phyloP scores from a whole-genome alignment of 2,329 filamentous ascomycete species.

The Ceratocystis eucalypticola region DNA sequence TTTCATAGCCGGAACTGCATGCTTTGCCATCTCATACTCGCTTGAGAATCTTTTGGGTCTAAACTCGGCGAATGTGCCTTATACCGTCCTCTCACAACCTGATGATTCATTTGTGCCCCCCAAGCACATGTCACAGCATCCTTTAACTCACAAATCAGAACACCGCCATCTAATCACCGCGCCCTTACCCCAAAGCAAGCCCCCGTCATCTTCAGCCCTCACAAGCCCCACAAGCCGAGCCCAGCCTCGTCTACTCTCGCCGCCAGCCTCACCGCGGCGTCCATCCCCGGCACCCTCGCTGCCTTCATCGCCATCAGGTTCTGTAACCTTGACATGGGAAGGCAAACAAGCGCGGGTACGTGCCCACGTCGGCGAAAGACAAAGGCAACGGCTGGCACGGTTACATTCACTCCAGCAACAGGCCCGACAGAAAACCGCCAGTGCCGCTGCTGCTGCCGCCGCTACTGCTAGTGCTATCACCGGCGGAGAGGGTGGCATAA shows the following conservation, averaged over 20 bases:
- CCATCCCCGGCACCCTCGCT: not conserved
- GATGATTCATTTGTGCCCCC: not conserved
- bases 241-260: slow-evolving; percentile 4
- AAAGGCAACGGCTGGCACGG: slow-evolving; percentile 5
- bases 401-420: slow-evolving; percentile 1
- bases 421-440: not conserved
- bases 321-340: not conserved
- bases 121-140: not conserved
- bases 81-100: not conserved
- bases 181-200: not conserved
- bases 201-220: not conserved
- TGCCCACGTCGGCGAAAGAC: not conserved
- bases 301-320: not conserved
- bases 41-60: not conserved
- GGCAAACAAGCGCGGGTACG: not conserved
- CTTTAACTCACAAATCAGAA: not conserved
- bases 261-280: not conserved
- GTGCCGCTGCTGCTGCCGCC: not conserved
- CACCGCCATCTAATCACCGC: not conserved
- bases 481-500: not conserved
- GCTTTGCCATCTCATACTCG: slow-evolving; percentile 10
- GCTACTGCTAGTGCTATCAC: too few relatives aligned
- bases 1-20: slow-evolving; percentile 12
- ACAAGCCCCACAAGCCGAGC: not conserved
- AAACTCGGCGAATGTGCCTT: not conserved